phyloP scores from a whole-genome alignment of 345 rosid genomes.

The Litchi chinensis region DNA sequence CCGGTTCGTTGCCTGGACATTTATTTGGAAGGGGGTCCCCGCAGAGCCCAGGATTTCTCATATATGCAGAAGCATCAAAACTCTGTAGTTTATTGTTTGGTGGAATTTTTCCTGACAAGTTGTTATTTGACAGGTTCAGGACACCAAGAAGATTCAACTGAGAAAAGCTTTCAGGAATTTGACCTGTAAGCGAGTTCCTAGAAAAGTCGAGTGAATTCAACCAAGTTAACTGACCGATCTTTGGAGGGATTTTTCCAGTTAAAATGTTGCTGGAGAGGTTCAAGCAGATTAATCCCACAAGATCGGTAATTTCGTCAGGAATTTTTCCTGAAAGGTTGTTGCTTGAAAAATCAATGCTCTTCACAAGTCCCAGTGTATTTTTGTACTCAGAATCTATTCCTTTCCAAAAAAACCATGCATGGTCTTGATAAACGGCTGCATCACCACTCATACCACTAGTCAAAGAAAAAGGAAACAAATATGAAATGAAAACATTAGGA shows the following conservation, averaged over 20 bases:
- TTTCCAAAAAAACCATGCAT: background rate
- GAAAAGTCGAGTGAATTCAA: constrained; percentile 27
- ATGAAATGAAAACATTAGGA: background rate
- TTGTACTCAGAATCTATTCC: background rate
- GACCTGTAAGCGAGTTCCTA: constrained; percentile 21
- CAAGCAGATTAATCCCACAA: constrained; percentile 12
- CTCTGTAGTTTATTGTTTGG: constrained; percentile 24
- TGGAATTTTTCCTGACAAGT: constrained; percentile 25
- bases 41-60: constrained; percentile 24
- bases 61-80: constrained; percentile 16
- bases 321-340: constrained; percentile 22
- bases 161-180: constrained; percentile 28
- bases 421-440: background rate
- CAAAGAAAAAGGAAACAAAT: background rate
- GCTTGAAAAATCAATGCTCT: background rate
- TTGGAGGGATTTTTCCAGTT: constrained; percentile 14
- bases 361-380: background rate
- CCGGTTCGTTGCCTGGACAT: constrained; percentile 7
- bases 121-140: constrained; percentile 29
- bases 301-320: constrained; percentile 16
- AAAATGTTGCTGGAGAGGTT: constrained; percentile 19
- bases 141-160: constrained; percentile 18
- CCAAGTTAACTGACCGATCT: constrained; percentile 14
- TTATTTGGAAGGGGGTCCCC: constrained; percentile 22
- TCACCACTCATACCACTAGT: background rate